Evolutionary conservation across 1,284 basidiomycete species (phyloP), one percentile per base, ranked within the genome.

Genomic region (Caloboletus firmus): DNA sequence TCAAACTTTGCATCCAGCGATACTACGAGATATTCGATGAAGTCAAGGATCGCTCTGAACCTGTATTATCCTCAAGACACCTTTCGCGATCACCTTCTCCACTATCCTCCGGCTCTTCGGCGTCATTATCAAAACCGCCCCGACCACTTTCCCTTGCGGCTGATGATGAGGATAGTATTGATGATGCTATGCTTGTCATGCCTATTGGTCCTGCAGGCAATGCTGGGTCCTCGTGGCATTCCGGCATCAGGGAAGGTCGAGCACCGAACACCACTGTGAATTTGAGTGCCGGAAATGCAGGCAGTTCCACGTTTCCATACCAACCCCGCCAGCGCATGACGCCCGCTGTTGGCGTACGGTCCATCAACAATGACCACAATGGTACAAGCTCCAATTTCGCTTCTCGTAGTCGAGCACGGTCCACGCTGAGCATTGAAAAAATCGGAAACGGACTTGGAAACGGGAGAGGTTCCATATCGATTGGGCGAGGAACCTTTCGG

Each of bases 11-110:
- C 69, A 91, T 93, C 53, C 81, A 89, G 62, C 80, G 82, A 41
- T 93, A 92, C 67, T 92, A 87, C 67, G 91, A 93, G 67, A 76
- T 93, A 32, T 93, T 93, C 64, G 90, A 93, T 63, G 88, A 92
- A 60, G 71, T 86, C 18, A 72, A 69, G 54, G 90, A 91, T 70
- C 79, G 83, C 18, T 79, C 77, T 51, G 88, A 90, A 62, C 83
- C 84, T 2, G 59, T 82, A 18, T 72, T 71, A n/a, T 58, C 62
- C 49, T 49, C 57, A 17, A 62, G 57, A 54, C 61, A 15, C 48
- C 59, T 52, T 45, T 65, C 52, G 13, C 67, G 58, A 42, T 65
- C 60, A 34, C 64, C 71, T 46, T 64, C 69, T 44, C 58, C 67
- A 45, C 66, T 37, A 28, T 61, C 57, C 48, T 68, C 64, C 5